phyloP scores from a whole-genome alignment of 1,284 basidiomycete genomes.

The Flammula alnicola region DNA sequence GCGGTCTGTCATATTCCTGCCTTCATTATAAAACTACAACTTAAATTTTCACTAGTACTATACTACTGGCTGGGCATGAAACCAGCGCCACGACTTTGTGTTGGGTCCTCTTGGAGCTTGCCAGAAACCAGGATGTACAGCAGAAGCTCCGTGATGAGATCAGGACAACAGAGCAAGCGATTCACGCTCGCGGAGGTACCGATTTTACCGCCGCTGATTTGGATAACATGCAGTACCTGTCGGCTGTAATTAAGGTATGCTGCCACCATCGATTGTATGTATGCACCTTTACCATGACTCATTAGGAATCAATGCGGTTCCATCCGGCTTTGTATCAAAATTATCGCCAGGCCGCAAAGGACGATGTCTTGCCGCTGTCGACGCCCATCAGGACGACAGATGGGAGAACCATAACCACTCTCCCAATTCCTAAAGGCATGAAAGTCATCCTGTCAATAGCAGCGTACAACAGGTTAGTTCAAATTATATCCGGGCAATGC shows the following conservation, averaged over 20 bases:
- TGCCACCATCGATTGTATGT: neutral
- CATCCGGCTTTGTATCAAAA: slow-evolving; percentile 50
- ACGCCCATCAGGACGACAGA: slow-evolving; percentile 30
- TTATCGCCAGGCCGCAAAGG: slow-evolving; percentile 44
- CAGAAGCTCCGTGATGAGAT: slow-evolving; percentile 43
- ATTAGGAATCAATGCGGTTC: slow-evolving; percentile 49
- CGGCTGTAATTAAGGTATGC: slow-evolving; percentile 49
- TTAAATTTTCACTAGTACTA: slow-evolving; percentile 35
- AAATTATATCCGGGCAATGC: neutral
- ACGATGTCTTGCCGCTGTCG: slow-evolving; percentile 35
- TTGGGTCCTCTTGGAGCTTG: slow-evolving; percentile 49
- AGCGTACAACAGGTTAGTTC: slow-evolving; percentile 43
- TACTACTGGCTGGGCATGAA: slow-evolving; percentile 48
- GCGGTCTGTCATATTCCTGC: slow-evolving; percentile 33
- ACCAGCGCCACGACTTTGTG: slow-evolving; percentile 46
- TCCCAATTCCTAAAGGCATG: slow-evolving; percentile 38
- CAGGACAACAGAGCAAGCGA: slow-evolving; percentile 40
- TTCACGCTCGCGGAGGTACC: slow-evolving; percentile 37
- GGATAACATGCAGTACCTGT: slow-evolving; percentile 48
- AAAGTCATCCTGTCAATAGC: slow-evolving; percentile 43
- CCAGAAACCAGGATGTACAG: slow-evolving; percentile 42
- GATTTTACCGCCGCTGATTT: slow-evolving; percentile 46
- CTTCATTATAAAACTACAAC: neutral
- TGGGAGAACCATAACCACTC: slow-evolving; percentile 27
- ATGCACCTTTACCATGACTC: neutral